Percentiles rank a stretch among this genome's conserved stretches.
These are phyloP conservation scores for Diaporthe destruens DNA, from an alignment of 2,329 filamentous ascomycete species.

Conservation along the genomic window DNA sequence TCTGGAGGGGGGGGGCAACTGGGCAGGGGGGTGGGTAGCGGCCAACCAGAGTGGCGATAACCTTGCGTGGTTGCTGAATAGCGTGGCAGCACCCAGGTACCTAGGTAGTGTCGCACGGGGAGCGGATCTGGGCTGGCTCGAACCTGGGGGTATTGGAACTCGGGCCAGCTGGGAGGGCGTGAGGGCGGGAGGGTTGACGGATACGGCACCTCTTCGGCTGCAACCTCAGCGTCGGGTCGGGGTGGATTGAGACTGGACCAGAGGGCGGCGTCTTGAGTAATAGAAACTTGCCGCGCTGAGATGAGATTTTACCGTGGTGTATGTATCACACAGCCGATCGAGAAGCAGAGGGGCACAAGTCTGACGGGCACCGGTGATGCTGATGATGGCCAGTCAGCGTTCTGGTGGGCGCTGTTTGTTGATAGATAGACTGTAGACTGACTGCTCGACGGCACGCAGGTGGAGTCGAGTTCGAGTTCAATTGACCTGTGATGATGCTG, in stretches of 20 bases:
- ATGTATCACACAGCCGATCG: too few relatives aligned
- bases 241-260: slow-evolving; percentile 22
- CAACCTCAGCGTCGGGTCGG: slow-evolving; percentile 20
- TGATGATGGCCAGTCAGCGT: not conserved
- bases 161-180: not conserved
- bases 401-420: too few relatives aligned
- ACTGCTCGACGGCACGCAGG: too few relatives aligned
- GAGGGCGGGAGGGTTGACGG: not conserved
- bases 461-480: slow-evolving; percentile 33
- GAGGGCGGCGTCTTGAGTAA: slow-evolving; percentile 21
- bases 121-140: slow-evolving; percentile 20
- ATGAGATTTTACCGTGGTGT: not conserved
- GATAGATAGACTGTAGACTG: too few relatives aligned
- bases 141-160: slow-evolving; percentile 12
- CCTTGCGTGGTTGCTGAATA: slow-evolving; percentile 8
- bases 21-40: slow-evolving; percentile 13
- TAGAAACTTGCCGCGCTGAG: slow-evolving; percentile 11
- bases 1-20: slow-evolving; percentile 4
- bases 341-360: too few relatives aligned
- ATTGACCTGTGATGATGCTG: slow-evolving; percentile 33
- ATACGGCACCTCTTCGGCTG: slow-evolving; percentile 28
- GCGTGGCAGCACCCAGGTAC: too few relatives aligned
- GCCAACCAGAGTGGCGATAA: slow-evolving; percentile 33
- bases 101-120: slow-evolving; percentile 18
- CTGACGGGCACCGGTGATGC: too few relatives aligned